A percentile compares a stretch with the other conserved stretches of the same genome.
Evolutionary conservation across 2,329 filamentous ascomycete genomes (phyloP).

Genomic region (Trichoderma guizhouense): DNA sequence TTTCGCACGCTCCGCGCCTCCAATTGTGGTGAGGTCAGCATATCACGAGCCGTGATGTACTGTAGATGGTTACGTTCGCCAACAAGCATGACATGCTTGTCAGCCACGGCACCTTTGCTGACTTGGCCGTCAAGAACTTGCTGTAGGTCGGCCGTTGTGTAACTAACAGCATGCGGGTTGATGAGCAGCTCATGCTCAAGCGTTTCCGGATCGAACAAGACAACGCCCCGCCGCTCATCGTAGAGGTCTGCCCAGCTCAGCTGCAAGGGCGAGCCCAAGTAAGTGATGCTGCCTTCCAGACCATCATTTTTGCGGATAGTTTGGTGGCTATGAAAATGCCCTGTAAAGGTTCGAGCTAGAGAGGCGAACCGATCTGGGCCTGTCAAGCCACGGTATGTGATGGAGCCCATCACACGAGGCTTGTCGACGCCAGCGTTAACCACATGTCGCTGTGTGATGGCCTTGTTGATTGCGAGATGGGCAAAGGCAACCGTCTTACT

Average conservation of each 20-base stretch:
- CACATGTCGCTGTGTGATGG: conserved; percentile 22
- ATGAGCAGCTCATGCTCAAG: conserved; percentile 22
- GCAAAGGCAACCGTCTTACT: conserved; percentile 24
- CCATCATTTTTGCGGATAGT: conserved; percentile 18
- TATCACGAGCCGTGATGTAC: conserved; percentile 23
- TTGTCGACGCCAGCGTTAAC: conserved; percentile 2
- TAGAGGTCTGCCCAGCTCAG: conserved; percentile 23
- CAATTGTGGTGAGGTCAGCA: conserved; percentile 18
- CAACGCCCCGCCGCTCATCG: conserved; percentile 22
- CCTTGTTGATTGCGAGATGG: conserved; percentile 25
- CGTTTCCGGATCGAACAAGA: conserved; percentile 22
- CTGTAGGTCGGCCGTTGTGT: conserved; percentile 15
- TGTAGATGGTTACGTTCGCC: conserved; percentile 16
- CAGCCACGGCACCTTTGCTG: neutral
- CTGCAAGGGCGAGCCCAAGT: conserved; percentile 25
- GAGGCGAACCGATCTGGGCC: conserved; percentile 23
- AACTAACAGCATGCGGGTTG: conserved; percentile 23
- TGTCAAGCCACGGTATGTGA: conserved; percentile 20
- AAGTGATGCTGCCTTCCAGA: conserved; percentile 22
- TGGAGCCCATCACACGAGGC: neutral
- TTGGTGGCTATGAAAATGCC: conserved; percentile 25
- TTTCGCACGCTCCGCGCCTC: conserved; percentile 19
- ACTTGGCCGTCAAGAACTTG: conserved; percentile 19
- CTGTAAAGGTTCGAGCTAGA: conserved; percentile 24
- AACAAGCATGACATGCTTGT: conserved; percentile 23